Conservation (phyloP, 345 rosid species). For the Iberis pinnata region DNA sequence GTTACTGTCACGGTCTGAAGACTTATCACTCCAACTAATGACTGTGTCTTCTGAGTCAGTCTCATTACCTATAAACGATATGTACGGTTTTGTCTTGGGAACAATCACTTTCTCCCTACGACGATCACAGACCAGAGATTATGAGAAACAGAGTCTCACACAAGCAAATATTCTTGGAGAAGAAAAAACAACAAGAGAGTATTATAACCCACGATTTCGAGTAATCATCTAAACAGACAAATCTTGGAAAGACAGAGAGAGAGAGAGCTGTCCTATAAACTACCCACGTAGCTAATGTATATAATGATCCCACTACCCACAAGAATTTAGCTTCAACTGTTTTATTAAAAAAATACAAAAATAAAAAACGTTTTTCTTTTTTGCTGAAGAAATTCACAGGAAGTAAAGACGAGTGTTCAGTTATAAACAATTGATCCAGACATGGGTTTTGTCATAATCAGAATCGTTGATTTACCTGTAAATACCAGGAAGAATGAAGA, state of each 20-base stretch:
- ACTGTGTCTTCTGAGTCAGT: slow-evolving; percentile 35
- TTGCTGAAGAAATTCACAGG: no score
- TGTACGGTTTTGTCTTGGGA: slow-evolving; percentile 57
- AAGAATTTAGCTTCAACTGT: slow-evolving; percentile 33
- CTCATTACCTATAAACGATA: slow-evolving; percentile 67
- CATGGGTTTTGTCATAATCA: slow-evolving; percentile 7
- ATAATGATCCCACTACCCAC: slow-evolving; percentile 39
- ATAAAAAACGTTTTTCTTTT: no score
- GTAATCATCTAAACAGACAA: slow-evolving; percentile 18
- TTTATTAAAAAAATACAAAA: background rate
- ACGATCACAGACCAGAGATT: background rate
- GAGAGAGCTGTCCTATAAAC: slow-evolving; percentile 13
- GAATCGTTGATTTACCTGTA: slow-evolving; percentile 57
- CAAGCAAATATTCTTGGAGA: background rate
- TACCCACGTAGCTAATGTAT: slow-evolving; percentile 36
- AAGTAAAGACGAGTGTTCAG: no score
- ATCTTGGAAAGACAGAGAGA: background rate
- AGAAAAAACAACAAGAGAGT: slow-evolving; percentile 6
- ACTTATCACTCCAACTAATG: slow-evolving; percentile 65
- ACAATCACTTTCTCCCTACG: slow-evolving; percentile 73
- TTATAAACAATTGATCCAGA: background rate
- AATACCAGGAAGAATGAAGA: slow-evolving; percentile 67
- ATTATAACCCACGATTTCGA: no score
- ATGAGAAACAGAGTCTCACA: background rate
- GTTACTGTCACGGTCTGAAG: slow-evolving; percentile 49